Base-by-base conservation (phyloP, 495 filamentous ascomycete genomes). In the Friedmanniomyces simplex region DNA sequence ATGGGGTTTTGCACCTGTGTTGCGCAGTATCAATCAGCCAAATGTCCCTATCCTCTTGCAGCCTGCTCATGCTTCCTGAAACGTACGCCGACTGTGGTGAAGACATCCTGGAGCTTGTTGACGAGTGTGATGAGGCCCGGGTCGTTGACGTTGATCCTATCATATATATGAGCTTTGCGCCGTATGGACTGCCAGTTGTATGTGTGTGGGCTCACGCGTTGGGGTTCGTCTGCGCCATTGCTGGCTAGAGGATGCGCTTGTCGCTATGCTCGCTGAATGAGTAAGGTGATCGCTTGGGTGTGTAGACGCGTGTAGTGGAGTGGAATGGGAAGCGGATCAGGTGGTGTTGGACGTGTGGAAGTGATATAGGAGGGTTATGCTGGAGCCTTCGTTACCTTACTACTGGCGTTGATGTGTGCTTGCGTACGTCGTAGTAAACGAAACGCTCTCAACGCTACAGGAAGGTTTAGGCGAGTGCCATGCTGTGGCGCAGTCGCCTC, bases 41-140 rank as follows among this genome's bases (percentile, higher is more conserved):
- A 14, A 3, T 50, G 16, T 24, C 45, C 25, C 11, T 26, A 13
- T 43, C 39, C 14, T 16, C 20, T 1, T 28, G 21, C 32, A 12
- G 8, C 16, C 5, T 12, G 14, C 2, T 49, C 8, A 3, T 32
- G 10, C 28, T 32, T 3, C 28, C 10, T 32, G 28, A 32, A 18
- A 84, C 86, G 77, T 78, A 99, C 93, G 50, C 94, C 94, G 60
- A 99, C 94, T 37, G 93, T 97, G 45, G 93, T 83, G 70, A 99
- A 99, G 59, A 97, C 94, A 90, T 99, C 93, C 69, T 99, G 93
- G 26, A 99, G 83, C 76, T 95, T 96, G 78, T 99, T 99, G 66
- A 99, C 93, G 61, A 97, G 84, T 65, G 93, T 96, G 71, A 89
- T 89, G 66, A 89, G 77, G 61, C 79, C 79, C 22, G 85, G 85